Percentiles rank a stretch among this genome's conserved stretches.
These are phyloP conservation scores for Leptographium wingfieldii DNA, from an alignment of 2,329 filamentous ascomycete genomes.

Conservation along the genomic window DNA sequence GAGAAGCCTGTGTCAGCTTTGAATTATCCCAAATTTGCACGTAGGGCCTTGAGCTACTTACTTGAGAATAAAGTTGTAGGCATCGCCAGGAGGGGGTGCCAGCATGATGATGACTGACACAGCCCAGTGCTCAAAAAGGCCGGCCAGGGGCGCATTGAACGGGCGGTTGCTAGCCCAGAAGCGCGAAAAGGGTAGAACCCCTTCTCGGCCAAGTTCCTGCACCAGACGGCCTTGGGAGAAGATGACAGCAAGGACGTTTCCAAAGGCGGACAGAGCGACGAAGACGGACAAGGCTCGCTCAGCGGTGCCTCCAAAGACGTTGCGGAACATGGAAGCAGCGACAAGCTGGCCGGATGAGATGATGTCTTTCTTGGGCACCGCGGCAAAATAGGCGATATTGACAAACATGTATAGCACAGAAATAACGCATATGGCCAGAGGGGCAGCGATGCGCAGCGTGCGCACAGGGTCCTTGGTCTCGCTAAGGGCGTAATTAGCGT, in stretches of 20 bases:
- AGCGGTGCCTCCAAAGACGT: conserved; percentile 39
- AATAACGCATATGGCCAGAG: conserved; percentile 44
- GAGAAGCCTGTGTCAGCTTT: conserved; percentile 1
- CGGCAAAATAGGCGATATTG: conserved; percentile 56
- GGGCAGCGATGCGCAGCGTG: conserved; percentile 53
- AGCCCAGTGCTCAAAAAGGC: conserved; percentile 50
- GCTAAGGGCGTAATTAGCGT: conserved; percentile 53
- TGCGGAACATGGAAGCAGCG: conserved; percentile 41
- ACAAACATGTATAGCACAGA: conserved; percentile 52
- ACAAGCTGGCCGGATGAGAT: conserved; percentile 37
- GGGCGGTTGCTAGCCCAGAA: conserved; percentile 53
- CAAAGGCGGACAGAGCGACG: conserved; percentile 54
- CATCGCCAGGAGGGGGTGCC: conserved; percentile 53
- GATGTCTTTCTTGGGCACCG: conserved; percentile 40
- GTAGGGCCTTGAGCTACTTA: conserved; percentile 18
- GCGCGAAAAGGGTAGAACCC: conserved; percentile 48
- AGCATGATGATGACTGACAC: conserved; percentile 54
- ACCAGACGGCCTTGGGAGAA: conserved; percentile 56
- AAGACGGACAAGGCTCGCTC: conserved; percentile 51
- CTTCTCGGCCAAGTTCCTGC: conserved; percentile 53
- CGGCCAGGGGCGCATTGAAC: conserved; percentile 48
- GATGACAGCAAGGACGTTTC: conserved; percentile 54
- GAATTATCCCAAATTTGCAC: not conserved
- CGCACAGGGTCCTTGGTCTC: conserved; percentile 54
- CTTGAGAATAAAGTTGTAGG: conserved; percentile 51